These are phyloP conservation scores for Opeltia flavorubescens DNA, from an alignment of 495 filamentous ascomycete species.

Conservation along the genomic window DNA sequence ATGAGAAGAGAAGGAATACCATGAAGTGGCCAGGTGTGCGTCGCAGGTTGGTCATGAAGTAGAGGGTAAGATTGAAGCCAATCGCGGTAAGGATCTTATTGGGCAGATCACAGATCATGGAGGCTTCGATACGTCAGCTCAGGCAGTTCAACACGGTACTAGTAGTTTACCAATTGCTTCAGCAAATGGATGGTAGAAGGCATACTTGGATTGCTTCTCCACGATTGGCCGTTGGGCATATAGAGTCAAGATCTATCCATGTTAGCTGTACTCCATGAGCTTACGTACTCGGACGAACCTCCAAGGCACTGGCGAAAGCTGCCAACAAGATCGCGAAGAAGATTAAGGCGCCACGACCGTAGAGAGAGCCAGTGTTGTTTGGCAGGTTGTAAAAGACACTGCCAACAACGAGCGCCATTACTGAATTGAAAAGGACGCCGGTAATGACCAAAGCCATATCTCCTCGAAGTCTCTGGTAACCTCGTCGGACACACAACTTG, in stretches of 20 bases:
- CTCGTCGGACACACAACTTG: constrained; percentile 58
- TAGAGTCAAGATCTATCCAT: constrained; percentile 53
- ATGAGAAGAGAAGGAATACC: constrained; percentile 58
- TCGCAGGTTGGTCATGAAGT: constrained; percentile 76
- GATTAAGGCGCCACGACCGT: constrained; percentile 61
- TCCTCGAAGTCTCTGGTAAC: constrained; percentile 50
- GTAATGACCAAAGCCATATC: constrained; percentile 60
- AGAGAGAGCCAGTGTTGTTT: constrained; percentile 53
- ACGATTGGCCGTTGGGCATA: constrained; percentile 83
- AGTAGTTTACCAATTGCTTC: too few species aligned
- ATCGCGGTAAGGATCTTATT: constrained; percentile 38
- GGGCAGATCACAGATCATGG: constrained; percentile 71
- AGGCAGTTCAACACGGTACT: background rate
- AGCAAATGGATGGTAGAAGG: constrained; percentile 83
- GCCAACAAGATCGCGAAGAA: constrained; percentile 86
- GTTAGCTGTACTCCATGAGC: too few species aligned
- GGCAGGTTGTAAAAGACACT: constrained; percentile 70
- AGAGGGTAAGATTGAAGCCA: constrained; percentile 57
- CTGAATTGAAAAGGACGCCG: constrained; percentile 55
- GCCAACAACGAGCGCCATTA: constrained; percentile 65
- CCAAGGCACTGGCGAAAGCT: constrained; percentile 63
- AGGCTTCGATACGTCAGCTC: constrained; percentile 25
- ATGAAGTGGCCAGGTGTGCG: constrained; percentile 69
- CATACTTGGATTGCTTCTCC: constrained; percentile 80
- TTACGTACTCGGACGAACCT: constrained; percentile 31